phyloP scores from a whole-genome alignment of 306 rosid genomes.

The Cicer bijugum region DNA sequence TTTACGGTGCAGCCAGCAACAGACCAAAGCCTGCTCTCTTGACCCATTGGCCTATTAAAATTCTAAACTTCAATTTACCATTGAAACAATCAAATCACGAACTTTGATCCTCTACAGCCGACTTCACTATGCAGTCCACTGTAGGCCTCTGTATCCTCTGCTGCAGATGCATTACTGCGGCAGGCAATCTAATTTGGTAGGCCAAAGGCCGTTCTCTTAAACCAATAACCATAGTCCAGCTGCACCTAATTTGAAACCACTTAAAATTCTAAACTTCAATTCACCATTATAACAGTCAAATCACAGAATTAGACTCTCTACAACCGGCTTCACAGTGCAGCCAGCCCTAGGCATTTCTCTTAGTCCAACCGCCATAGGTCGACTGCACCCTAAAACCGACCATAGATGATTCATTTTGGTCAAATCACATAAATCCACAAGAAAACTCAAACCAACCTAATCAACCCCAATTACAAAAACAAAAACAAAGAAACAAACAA shows the following conservation, averaged over 20 bases:
- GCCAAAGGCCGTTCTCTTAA: neutral
- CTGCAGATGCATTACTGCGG: too few species aligned
- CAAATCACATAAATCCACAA: constrained; percentile 8
- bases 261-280: neutral
- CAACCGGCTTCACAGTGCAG: neutral
- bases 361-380: neutral
- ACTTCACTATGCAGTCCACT: neutral
- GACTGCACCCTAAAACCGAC: neutral
- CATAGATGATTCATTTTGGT: neutral
- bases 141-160: neutral
- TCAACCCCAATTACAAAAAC: neutral
- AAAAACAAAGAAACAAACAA: neutral
- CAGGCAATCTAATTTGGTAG: too few species aligned
- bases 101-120: neutral
- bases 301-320: neutral
- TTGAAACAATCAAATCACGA: neutral
- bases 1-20: neutral
- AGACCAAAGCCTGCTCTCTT: neutral
- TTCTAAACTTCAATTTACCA: constrained; percentile 16
- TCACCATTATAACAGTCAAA: constrained; percentile 5
- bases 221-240: neutral
- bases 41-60: neutral
- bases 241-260: too few species aligned
- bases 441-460: neutral
- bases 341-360: neutral